These are phyloP conservation scores for Russula olivacea DNA, from an alignment of 768 basidiomycete genomes.

Conservation along the genomic window DNA sequence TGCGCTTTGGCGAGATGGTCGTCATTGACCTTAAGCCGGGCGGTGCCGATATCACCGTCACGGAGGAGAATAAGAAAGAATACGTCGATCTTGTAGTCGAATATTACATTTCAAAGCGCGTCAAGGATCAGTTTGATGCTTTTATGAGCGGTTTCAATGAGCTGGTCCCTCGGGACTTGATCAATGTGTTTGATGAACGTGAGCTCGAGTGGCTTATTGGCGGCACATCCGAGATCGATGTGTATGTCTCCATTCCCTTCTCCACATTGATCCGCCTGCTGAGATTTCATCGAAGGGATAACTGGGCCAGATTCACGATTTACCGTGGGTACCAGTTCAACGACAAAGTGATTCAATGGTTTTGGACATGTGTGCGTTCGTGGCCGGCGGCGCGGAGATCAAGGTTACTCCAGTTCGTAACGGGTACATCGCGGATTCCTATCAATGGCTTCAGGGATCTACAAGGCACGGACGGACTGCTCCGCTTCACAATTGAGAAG, in stretches of 20 bases:
- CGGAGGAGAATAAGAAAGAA: conserved; percentile 98
- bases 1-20: conserved; percentile 97
- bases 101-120: conserved; percentile 94
- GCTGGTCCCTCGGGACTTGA: conserved; percentile 93
- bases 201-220: conserved; percentile 96
- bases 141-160: conserved; percentile 99
- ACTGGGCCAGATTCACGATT: conserved; percentile 99
- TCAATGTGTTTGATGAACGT: conserved; percentile 98
- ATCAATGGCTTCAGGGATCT: conserved; percentile 99
- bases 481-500: conserved; percentile 98
- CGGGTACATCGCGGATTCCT: conserved; percentile 93
- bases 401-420: conserved; percentile 91
- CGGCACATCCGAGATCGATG: conserved; percentile 98
- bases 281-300: conserved; percentile 50
- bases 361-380: conserved; percentile 97
- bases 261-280: background rate
- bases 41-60: conserved; percentile 81
- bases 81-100: conserved; percentile 93
- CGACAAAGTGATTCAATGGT: conserved; percentile 98
- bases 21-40: conserved; percentile 92
- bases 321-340: conserved; percentile 94
- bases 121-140: conserved; percentile 97
- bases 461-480: conserved; percentile 96
- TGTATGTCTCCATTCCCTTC: conserved; percentile 47
- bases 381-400: conserved; percentile 99